Evolutionary conservation across 2,329 filamentous ascomycete genomes (phyloP).

Genomic region (Botrytis galanthina): DNA sequence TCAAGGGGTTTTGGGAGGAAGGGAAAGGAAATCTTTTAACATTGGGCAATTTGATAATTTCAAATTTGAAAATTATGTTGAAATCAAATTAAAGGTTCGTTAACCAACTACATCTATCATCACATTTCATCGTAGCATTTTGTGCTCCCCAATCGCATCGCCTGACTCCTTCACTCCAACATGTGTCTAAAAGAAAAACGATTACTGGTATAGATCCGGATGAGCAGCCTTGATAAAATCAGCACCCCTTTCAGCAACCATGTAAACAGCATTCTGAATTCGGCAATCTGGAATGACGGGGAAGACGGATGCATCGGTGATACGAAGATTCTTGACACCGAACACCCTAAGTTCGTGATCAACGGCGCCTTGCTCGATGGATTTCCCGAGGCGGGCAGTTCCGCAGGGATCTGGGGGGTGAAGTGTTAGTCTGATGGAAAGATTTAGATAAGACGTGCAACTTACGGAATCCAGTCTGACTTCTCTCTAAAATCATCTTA

Average conservation of each 20-base stretch:
- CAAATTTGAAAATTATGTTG: not conserved
- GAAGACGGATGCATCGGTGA: not conserved
- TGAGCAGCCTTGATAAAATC: not conserved
- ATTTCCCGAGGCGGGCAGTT: not conserved
- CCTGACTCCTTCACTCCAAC: not conserved
- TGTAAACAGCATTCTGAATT: not conserved
- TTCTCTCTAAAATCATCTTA: not conserved
- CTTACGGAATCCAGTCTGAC: not conserved
- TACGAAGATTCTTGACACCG: not conserved
- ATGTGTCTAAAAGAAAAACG: not conserved
- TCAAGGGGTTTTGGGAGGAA: not conserved
- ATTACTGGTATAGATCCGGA: not conserved
- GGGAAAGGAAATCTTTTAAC: not conserved
- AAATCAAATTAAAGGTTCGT: not conserved
- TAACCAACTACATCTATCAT: not conserved
- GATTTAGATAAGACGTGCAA: not conserved
- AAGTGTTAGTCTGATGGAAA: not conserved
- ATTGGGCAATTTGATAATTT: not conserved
- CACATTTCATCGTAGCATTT: not conserved
- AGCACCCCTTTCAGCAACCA: not conserved
- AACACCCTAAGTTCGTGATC: not conserved
- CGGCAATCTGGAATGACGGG: not conserved
- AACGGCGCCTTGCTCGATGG: not conserved
- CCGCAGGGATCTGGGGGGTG: not conserved
- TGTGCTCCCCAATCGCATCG: not conserved